A percentile compares a stretch with the other conserved stretches of the same genome.
Evolutionary conservation across 495 filamentous ascomycete species (phyloP).

Genomic region (Annulohypoxylon stygium): DNA sequence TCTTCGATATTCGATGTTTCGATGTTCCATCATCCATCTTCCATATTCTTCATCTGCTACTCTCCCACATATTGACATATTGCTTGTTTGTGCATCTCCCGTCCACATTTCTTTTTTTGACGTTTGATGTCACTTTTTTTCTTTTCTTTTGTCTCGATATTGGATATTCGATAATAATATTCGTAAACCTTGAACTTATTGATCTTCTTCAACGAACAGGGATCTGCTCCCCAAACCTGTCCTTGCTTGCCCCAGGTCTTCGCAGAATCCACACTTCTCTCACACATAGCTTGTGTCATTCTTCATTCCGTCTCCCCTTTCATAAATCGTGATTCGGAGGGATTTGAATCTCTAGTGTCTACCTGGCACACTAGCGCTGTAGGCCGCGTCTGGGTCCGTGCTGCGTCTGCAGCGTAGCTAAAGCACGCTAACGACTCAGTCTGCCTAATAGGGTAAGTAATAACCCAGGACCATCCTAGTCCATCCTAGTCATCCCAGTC

Average conservation of each 20-base stretch:
- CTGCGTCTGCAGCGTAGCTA: conserved; percentile 41
- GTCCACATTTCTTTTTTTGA: background rate
- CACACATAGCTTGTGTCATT: conserved; percentile 49
- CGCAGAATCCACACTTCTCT: conserved; percentile 44
- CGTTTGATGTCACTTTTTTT: background rate
- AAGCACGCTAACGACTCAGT: conserved; percentile 48
- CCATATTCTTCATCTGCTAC: background rate
- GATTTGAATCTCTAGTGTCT: conserved; percentile 48
- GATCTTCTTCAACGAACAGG: conserved; percentile 9
- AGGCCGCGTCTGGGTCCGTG: conserved; percentile 38
- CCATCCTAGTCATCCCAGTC: conserved; percentile 9
- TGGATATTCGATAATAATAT: background rate
- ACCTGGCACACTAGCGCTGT: conserved; percentile 43
- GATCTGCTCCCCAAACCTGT: conserved; percentile 5
- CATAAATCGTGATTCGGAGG: conserved; percentile 41
- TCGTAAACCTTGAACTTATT: background rate
- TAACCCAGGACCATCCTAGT: conserved; percentile 10
- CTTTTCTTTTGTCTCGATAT: background rate
- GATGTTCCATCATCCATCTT: background rate
- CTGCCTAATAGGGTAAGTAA: conserved; percentile 40
- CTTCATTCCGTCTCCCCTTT: conserved; percentile 43
- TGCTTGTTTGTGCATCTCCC: background rate
- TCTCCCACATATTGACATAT: too few species aligned
- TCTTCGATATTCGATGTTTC: background rate
- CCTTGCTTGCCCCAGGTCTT: conserved; percentile 12